Base-by-base conservation (phyloP, 1,284 basidiomycete genomes). In the Microbotryum intermedium region DNA sequence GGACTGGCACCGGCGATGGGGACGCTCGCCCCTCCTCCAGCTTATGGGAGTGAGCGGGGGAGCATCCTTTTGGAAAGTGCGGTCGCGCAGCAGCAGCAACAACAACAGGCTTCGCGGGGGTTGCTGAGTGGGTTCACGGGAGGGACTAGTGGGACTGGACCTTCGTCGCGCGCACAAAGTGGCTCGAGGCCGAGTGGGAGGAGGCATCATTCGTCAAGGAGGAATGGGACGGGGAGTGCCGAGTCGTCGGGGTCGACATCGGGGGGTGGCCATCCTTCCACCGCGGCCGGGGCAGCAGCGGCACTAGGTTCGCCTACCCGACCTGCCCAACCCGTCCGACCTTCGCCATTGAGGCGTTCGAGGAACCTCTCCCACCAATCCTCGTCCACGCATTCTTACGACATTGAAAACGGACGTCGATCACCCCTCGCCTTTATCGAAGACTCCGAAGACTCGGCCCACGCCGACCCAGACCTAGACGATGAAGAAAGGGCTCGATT, bases 1-100 rank as follows among this genome's bases (percentile, higher is more conserved):
- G 92, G 92, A 25, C 77, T 97, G 43, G 92, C 93, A 26, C 92
- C 92, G 7, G 94, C 90, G 75, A 85, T 90, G 20, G 92, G 92
- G 46, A 97, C 93, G 1, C 81, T 97, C 10, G 92, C 93, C 1
- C 92, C 92, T 28, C 92, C 92, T 23, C 92, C 92, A 2, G 90
- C 93, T 0, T 97, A 97, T 73, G 92, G 92, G 23, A 90, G 87
- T 68, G 91, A 97, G 73, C 81, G 90, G 20, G 92, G 93, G 13
- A 93, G 89, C 72, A 94, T 97, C 61, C 78, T 97, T 8, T 80
- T 97, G 8, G 91, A 93, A 74, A 88, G 90, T 2, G 91, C 90
- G 13, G 73, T 75, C 45, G 39, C 62, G 20, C 73, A 73, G 61
- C 73, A 2, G 57, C n/a, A 39, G 34, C 34, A 39, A 18, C 34